Evolutionary conservation across 257 asterid species (phyloP), one percentile per base, ranked within the genome.

Genomic region (Voacanga thouarsii): DNA sequence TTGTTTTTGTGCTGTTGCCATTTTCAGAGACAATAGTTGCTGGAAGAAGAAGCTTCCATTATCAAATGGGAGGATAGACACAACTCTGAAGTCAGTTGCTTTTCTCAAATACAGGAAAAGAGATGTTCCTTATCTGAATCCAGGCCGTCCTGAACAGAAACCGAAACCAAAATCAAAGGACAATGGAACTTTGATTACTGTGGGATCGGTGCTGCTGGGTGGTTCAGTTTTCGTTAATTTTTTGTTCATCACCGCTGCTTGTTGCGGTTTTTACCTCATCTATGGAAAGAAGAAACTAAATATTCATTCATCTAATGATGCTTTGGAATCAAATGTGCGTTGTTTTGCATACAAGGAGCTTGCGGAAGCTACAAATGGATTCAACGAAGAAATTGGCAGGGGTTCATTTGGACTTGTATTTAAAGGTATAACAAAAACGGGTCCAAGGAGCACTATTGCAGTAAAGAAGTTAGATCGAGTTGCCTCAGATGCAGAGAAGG

Each of bases 331-430:
- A n/a, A n/a, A n/a, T n/a, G n/a, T n/a, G n/a, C n/a, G n/a, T n/a
- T n/a, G n/a, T n/a, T n/a, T n/a, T n/a, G n/a, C n/a, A n/a, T n/a
- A n/a, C n/a, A n/a, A n/a, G n/a, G n/a, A n/a, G n/a, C n/a, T n/a
- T n/a, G n/a, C n/a, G n/a, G n/a, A n/a, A n/a, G n/a, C n/a, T n/a
- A n/a, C n/a, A n/a, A n/a, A n/a, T n/a, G n/a, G n/a, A 21, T 19
- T 6, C 16, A 30, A 9, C 37, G 59, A n/a, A 19, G 24, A 23
- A 59, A 57, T n/a, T 5, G n/a, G 41, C 78, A 15, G 47, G 37
- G 94, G 94, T 2, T 88, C 97, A 0, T 91, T 88, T 66, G 91
- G 91, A 15, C 78, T 83, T 4, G 97, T 91, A 2, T 89, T 85
- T 68, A 90, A 82, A 85, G 97, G 97, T 8, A 76, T 43, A 6